These are phyloP conservation scores for Dendryphion nanum DNA, from an alignment of 2,329 filamentous ascomycete species.

Conservation along the genomic window DNA sequence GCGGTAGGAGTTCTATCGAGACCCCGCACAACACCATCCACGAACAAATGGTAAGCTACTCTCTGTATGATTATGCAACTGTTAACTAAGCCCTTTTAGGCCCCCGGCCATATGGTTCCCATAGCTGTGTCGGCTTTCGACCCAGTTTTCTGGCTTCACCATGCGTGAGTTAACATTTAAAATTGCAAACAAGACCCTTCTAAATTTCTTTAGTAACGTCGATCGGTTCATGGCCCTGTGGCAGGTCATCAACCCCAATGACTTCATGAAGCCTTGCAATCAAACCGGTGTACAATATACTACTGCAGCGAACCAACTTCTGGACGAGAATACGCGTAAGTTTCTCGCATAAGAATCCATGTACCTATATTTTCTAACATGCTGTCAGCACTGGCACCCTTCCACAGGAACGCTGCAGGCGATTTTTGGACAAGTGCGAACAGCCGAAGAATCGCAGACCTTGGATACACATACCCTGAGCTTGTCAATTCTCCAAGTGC, in stretches of 20 bases:
- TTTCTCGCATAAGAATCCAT: background rate
- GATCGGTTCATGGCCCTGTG: constrained; percentile 62
- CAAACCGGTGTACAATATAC: constrained; percentile 4
- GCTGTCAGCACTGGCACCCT: constrained; percentile 14
- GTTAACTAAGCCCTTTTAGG: too few relatives aligned
- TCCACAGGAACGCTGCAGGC: constrained; percentile 17
- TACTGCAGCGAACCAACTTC: constrained; percentile 29
- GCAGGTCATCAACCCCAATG: constrained; percentile 66
- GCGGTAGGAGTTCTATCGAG: constrained; percentile 7
- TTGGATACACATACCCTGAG: constrained; percentile 24
- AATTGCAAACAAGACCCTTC: background rate
- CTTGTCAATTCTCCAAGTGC: constrained; percentile 10
- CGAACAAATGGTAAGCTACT: too few relatives aligned
- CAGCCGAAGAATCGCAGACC: constrained; percentile 6
- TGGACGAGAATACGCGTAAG: background rate
- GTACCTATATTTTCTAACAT: too few relatives aligned
- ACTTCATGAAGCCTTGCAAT: constrained; percentile 55
- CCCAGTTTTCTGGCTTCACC: constrained; percentile 47
- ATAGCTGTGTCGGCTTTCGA: constrained; percentile 67
- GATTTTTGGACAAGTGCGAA: constrained; percentile 18
- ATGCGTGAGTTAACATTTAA: constrained; percentile 33
- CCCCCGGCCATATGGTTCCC: constrained; percentile 58
- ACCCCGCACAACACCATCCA: constrained; percentile 15
- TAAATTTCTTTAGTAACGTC: constrained; percentile 7
- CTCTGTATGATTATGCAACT: too few relatives aligned